phyloP scores from a whole-genome alignment of 2,329 filamentous ascomycete species.

The Alternaria infectoria region DNA sequence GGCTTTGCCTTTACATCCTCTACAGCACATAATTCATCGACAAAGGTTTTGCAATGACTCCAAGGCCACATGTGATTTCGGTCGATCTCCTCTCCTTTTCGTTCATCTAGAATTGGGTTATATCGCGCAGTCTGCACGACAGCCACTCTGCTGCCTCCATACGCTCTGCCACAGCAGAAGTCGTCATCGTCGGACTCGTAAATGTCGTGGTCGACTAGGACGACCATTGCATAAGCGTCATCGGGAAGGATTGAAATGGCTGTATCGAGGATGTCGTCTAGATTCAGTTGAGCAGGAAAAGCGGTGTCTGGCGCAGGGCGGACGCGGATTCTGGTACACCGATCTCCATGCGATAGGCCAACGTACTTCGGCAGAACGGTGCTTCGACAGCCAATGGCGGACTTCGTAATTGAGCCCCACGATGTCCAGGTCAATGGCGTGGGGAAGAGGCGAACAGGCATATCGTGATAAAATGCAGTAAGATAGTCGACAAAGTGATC shows the following conservation, averaged over 20 bases:
- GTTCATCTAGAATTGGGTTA: conserved; percentile 56
- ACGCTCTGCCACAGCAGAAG: conserved; percentile 71
- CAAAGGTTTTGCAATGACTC: conserved; percentile 64
- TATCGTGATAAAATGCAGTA: conserved; percentile 60
- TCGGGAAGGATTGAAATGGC: conserved; percentile 60
- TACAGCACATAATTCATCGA: conserved; percentile 51
- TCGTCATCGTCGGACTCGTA: conserved; percentile 71
- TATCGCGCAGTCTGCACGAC: conserved; percentile 70
- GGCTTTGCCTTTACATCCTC: conserved; percentile 25
- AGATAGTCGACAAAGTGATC: conserved; percentile 53
- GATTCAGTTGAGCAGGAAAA: conserved; percentile 62
- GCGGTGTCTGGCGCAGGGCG: conserved; percentile 56
- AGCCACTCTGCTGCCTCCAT: conserved; percentile 67
- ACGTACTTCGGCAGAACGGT: conserved; percentile 46
- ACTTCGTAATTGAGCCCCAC: conserved; percentile 50
- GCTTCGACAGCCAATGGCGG: not conserved
- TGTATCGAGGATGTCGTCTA: conserved; percentile 67
- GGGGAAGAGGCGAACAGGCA: conserved; percentile 57
- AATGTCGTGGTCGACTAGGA: conserved; percentile 67
- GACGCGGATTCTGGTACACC: conserved; percentile 59
- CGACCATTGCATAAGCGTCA: conserved; percentile 65
- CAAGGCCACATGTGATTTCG: conserved; percentile 67
- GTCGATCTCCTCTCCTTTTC: conserved; percentile 54
- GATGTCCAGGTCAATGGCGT: conserved; percentile 53
- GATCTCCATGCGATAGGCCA: conserved; percentile 52